Conservation (phyloP, 2,329 filamentous ascomycete genomes). For the Colletotrichum sp. region DNA sequence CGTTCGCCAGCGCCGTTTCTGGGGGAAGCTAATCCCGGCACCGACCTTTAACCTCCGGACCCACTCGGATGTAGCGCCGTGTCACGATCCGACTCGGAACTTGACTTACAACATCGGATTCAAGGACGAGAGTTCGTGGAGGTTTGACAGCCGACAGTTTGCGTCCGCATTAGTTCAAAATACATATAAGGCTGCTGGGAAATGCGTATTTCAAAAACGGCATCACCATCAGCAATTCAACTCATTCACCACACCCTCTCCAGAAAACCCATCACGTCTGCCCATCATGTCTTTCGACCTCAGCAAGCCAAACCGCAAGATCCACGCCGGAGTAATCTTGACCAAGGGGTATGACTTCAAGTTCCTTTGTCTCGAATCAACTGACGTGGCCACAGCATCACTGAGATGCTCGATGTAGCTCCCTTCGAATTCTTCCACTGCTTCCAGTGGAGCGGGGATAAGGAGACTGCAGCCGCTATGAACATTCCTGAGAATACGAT, state of each 20-base stretch:
- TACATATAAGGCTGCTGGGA: background rate
- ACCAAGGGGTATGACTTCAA: slow-evolving; percentile 26
- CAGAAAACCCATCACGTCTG: background rate
- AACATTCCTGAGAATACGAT: background rate
- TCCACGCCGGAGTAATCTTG: slow-evolving; percentile 35
- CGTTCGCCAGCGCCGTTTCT: background rate
- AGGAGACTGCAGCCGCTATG: slow-evolving; percentile 13
- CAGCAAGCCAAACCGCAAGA: slow-evolving; percentile 26
- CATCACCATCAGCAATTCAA: background rate
- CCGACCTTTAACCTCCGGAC: background rate
- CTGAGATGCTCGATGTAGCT: slow-evolving; percentile 39
- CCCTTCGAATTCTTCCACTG: slow-evolving; percentile 34
- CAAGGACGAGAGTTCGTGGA: background rate
- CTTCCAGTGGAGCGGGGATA: slow-evolving; percentile 23
- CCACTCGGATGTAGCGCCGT: background rate
- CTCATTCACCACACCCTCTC: background rate
- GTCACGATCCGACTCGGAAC: background rate
- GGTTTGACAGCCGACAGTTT: too few species aligned
- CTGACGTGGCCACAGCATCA: slow-evolving; percentile 25
- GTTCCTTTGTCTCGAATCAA: background rate
- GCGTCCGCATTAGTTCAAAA: background rate
- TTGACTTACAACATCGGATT: background rate
- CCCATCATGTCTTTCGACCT: slow-evolving; percentile 23
- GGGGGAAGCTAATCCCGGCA: background rate
- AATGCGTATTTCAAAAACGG: background rate